Conservation (phyloP, 805 yeast genomes). For the Sugiyamaella boreocaroliniensis region DNA sequence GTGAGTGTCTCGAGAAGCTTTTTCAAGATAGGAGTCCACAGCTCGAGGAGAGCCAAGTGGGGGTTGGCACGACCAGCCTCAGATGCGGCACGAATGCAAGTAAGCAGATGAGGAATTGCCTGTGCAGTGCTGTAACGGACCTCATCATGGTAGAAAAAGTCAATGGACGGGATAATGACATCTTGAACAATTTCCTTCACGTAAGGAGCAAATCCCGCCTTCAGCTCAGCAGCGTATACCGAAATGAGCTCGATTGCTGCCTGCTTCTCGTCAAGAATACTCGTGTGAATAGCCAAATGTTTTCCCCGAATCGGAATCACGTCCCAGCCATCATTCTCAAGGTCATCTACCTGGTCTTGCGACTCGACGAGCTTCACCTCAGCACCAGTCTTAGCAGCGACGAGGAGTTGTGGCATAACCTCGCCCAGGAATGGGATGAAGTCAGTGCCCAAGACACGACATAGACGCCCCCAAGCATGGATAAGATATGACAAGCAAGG, state of each 20-base stretch:
- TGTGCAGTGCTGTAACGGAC: conserved; percentile 89
- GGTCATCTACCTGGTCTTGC: conserved; percentile 78
- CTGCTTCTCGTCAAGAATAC: conserved; percentile 89
- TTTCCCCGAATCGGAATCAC: conserved; percentile 86
- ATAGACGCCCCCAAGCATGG: conserved; percentile 94
- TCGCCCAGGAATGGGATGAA: conserved; percentile 76
- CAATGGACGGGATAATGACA: conserved; percentile 80
- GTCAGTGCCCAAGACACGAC: conserved; percentile 76
- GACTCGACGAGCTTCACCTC: conserved; percentile 82
- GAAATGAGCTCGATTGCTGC: conserved; percentile 83
- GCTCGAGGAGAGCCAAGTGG: conserved; percentile 47
- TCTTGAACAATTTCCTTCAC: conserved; percentile 71
- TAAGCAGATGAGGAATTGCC: conserved; percentile 69
- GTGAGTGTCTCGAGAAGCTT: conserved; percentile 62
- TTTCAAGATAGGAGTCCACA: conserved; percentile 67
- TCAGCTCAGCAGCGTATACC: conserved; percentile 77
- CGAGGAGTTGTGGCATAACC: conserved; percentile 83
- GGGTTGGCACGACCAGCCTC: conserved; percentile 39
- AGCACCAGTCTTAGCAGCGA: conserved; percentile 82
- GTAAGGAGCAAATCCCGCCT: conserved; percentile 75
- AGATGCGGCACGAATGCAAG: conserved; percentile 50
- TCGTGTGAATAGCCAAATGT: conserved; percentile 90
- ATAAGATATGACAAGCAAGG: conserved; percentile 81
- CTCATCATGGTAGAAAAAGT: conserved; percentile 88
- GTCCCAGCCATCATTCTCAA: conserved; percentile 90